A percentile compares a stretch with the other conserved stretches of the same genome.
Evolutionary conservation across 176 grass and related monocot species (phyloP).

Genomic region (Carex cristatella): DNA sequence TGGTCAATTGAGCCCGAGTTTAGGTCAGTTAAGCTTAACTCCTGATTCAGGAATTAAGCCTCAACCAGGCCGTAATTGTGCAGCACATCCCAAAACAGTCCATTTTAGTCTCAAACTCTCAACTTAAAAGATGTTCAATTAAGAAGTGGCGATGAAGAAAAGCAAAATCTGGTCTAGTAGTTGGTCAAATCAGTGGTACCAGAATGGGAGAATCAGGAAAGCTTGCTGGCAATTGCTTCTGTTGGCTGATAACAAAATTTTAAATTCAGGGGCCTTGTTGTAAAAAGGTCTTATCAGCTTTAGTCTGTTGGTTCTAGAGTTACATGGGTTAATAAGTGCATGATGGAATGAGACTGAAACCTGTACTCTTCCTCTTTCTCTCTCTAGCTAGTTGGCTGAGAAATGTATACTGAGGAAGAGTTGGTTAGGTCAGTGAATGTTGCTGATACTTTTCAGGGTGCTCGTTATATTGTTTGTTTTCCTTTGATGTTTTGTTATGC

Average conservation of each 20-base stretch:
- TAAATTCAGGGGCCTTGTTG: neutral
- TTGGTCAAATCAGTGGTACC: neutral
- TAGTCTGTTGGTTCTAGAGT: neutral
- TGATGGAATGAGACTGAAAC: neutral
- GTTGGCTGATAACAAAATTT: neutral
- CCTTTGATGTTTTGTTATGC: too few relatives aligned
- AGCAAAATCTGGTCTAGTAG: neutral
- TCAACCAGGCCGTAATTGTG: neutral
- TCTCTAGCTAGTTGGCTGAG: too few relatives aligned
- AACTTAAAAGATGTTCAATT: neutral
- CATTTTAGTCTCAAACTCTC: neutral
- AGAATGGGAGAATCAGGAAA: neutral
- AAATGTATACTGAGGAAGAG: neutral
- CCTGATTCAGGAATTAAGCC: conserved; percentile 11
- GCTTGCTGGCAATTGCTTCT: neutral
- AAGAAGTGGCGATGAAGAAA: neutral
- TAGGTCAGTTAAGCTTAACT: neutral
- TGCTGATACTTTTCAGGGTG: neutral
- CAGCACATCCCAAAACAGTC: neutral
- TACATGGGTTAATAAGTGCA: too few relatives aligned
- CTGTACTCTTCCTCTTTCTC: too few relatives aligned
- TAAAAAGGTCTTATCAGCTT: neutral
- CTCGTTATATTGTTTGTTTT: neutral
- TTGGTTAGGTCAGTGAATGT: neutral
- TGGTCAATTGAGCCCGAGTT: neutral